These are phyloP conservation scores for Ceratocystiopsis sp. DNA, from an alignment of 2,329 filamentous ascomycete genomes.

Conservation along the genomic window DNA sequence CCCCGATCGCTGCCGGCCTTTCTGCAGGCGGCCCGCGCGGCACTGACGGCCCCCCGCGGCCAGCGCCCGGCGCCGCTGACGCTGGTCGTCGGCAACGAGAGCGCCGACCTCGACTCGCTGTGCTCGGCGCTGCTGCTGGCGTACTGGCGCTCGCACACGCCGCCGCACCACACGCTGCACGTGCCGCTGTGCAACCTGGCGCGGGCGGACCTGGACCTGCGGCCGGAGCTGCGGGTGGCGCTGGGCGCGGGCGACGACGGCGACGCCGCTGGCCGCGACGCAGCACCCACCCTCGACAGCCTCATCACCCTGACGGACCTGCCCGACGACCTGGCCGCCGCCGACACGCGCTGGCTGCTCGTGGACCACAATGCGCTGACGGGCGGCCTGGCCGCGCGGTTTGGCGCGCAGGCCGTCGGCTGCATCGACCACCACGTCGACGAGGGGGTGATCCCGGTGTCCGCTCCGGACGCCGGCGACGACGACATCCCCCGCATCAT, in stretches of 20 bases:
- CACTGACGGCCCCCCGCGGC: conserved; percentile 24
- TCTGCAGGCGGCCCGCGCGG: conserved; percentile 30
- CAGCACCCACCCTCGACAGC: conserved; percentile 28
- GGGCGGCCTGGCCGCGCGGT: conserved; percentile 33
- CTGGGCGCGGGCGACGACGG: conserved; percentile 26
- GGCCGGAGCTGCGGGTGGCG: conserved; percentile 54
- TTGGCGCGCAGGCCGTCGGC: conserved; percentile 33
- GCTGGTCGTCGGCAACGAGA: conserved; percentile 51
- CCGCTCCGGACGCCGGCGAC: conserved; percentile 13
- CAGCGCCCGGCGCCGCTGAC: conserved; percentile 32
- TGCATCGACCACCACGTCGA: conserved; percentile 71
- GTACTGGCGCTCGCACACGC: conserved; percentile 49
- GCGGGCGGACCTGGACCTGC: conserved; percentile 48
- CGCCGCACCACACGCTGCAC: conserved; percentile 36
- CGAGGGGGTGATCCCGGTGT: conserved; percentile 37
- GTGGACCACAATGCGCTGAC: conserved; percentile 68
- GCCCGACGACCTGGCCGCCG: conserved; percentile 26
- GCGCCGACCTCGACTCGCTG: conserved; percentile 65
- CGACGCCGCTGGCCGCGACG: conserved; percentile 22
- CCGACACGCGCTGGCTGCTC: conserved; percentile 50
- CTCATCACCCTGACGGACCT: conserved; percentile 45
- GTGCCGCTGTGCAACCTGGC: conserved; percentile 60
- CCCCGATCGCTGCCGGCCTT: conserved; percentile 29
- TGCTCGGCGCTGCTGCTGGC: conserved; percentile 58
- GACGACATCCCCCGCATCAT: conserved; percentile 44